These are phyloP conservation scores for Ploettnerulaceae sp. DNA, from an alignment of 2,329 filamentous ascomycete genomes.

Conservation along the genomic window DNA sequence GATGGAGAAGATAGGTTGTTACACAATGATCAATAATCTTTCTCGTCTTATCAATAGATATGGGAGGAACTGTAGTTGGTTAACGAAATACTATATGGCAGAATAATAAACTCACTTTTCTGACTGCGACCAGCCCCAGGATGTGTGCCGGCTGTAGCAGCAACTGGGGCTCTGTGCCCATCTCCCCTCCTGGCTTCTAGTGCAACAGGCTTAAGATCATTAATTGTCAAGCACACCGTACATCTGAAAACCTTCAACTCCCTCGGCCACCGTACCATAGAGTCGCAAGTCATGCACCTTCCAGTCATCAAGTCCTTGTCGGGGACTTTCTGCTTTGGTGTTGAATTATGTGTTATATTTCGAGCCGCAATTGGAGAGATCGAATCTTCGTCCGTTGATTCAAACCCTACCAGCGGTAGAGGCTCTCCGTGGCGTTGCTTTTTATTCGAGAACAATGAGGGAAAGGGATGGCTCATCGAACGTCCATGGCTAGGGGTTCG, in stretches of 20 bases:
- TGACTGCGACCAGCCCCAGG: conserved; percentile 17
- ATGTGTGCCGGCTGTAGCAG: conserved; percentile 18
- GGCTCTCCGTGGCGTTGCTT: conserved; percentile 44
- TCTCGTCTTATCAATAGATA: conserved; percentile 58
- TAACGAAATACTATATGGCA: neutral
- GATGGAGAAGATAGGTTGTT: conserved; percentile 43
- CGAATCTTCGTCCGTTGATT: conserved; percentile 44
- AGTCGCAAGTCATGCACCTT: conserved; percentile 82
- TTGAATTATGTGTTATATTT: conserved; percentile 19
- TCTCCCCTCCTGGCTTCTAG: conserved; percentile 29
- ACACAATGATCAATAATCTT: conserved; percentile 52
- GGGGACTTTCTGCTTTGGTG: conserved; percentile 35
- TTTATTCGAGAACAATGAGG: conserved; percentile 61
- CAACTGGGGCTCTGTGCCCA: conserved; percentile 21
- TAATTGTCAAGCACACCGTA: conserved; percentile 78
- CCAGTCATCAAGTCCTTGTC: conserved; percentile 62
- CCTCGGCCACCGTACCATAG: conserved; percentile 72
- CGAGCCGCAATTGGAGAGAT: conserved; percentile 17
- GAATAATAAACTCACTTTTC: conserved; percentile 20
- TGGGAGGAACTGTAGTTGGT: conserved; percentile 36
- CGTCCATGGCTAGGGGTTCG: conserved; percentile 27
- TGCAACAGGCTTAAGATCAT: conserved; percentile 58
- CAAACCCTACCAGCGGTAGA: conserved; percentile 37
- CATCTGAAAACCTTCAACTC: conserved; percentile 73
- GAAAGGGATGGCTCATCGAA: conserved; percentile 77